Evolutionary conservation across 2,329 filamentous ascomycete genomes (phyloP).

Genomic region (Colletotrichum chrysophilum): DNA sequence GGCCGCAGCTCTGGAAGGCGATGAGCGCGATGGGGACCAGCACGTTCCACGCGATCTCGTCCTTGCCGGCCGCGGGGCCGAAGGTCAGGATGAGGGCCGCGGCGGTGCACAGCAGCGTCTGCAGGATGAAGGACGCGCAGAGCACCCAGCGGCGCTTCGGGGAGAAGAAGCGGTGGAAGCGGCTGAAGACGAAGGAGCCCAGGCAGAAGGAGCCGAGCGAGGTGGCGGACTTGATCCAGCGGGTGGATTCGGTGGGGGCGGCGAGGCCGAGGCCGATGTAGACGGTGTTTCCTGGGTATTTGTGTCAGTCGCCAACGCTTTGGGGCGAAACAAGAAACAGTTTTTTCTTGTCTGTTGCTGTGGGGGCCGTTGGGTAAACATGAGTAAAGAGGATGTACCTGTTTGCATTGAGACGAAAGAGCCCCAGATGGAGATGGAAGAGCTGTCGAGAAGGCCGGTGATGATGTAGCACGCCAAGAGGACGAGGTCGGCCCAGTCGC

Average conservation of each 20-base stretch:
- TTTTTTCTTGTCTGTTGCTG: background rate
- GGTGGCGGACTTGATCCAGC: constrained; percentile 75
- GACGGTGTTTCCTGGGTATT: constrained; percentile 70
- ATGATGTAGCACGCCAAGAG: constrained; percentile 77
- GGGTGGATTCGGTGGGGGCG: constrained; percentile 55
- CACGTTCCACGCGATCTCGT: constrained; percentile 62
- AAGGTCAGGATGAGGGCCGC: constrained; percentile 50
- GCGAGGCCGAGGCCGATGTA: constrained; percentile 79
- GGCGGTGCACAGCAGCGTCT: constrained; percentile 52
- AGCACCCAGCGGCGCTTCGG: constrained; percentile 71
- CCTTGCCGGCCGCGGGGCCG: constrained; percentile 42
- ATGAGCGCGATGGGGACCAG: constrained; percentile 72
- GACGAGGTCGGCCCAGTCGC: constrained; percentile 70
- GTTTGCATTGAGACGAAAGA: constrained; percentile 88
- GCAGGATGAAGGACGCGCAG: constrained; percentile 59
- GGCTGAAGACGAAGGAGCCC: constrained; percentile 74
- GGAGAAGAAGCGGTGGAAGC: constrained; percentile 68
- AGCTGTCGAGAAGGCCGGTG: constrained; percentile 79
- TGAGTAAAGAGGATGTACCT: constrained; percentile 44
- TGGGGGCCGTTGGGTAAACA: background rate
- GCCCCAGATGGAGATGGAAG: constrained; percentile 78
- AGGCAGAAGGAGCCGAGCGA: constrained; percentile 75
- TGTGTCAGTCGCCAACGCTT: background rate
- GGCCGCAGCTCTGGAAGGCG: constrained; percentile 79
- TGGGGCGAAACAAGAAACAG: background rate